Base-by-base conservation (phyloP, 2,329 filamentous ascomycete genomes). In the Alternaria longipes region DNA sequence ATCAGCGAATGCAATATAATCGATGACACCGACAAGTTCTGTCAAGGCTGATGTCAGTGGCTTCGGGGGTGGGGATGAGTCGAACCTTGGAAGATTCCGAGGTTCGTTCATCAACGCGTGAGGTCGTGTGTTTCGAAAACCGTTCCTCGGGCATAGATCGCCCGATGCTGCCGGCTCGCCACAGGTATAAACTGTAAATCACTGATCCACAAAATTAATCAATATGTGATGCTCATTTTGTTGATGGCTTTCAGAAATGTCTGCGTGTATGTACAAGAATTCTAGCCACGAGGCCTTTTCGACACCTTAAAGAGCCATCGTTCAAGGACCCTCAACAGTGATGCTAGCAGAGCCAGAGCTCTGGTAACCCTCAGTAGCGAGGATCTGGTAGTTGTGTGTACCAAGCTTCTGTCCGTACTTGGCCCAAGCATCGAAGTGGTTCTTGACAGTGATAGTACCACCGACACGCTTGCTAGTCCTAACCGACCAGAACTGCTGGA, bases 401-500 rank as follows among this genome's bases (percentile, higher is more conserved):
- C 85, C 85, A 11, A 87, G 69, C 26, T 74, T 79, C 72, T 86
- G 73, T 4, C 85, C 85, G n/a, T 73, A 68, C 38, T 78, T 77
- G 20, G 73, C 72, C 85, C 85, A 87, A 8, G 84, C 84, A 65
- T 83, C 79, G 67, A 87, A 86, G 72, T 87, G 85, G 64, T 81
- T 83, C 24, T 60, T 44, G 38, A 80, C 79, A 38, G 81, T 84
- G 62, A 88, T 82, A 7, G 81, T 84, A 4, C 85, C 86, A 54
- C 80, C 78, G 24, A 79, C 78, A 50, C 84, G 80, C 80, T 86
- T 85, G 56, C 64, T 77, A 62, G 78, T 75, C 59, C 85, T 81
- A 20, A 87, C 81, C 20, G 81, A 83, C 81, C 82, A 86, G 71
- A 83, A 87, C 77, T 86, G 84, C 72, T 81, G 78, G 72, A 87